Evolutionary conservation across 2,329 filamentous ascomycete genomes (phyloP), one percentile per base, ranked within the genome.

Genomic region (Colletotrichum nymphaeae): DNA sequence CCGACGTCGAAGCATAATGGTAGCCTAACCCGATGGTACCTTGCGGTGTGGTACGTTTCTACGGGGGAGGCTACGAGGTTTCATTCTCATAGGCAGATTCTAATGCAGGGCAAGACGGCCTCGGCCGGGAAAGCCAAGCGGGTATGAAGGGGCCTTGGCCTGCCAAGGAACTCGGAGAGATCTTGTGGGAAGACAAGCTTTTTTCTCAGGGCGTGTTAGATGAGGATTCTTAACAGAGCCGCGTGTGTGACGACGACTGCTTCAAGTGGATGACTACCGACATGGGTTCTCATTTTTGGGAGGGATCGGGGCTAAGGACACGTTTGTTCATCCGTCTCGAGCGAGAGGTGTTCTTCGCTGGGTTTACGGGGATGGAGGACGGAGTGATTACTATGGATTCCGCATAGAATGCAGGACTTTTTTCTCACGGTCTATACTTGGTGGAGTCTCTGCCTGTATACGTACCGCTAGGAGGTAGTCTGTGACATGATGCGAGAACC

Each of bases 161-260:
- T 42, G 37, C 37, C 37, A 7, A 42, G 37, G 5, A 14, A 19
- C 37, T 42, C 14, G 37, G 37, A 42, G 35, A 42, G 64, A 72
- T 58, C 37, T 30, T 32, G 19, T 28, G n/a, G 57, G 32, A 11
- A 35, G 8, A 68, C 28, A 72, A 57, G 49, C 69, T 57, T 72
- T 52, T 35, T 12, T n/a, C 32, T 35, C 3, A 35, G 32, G 3
- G 32, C 3, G 3, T 35, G 32, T 35, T 35, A 1, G 32, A 35
- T 35, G 32, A 35, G 32, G 11, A 35, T 35, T 35, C 11, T 35
- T 35, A 12, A 35, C 32, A 35, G 42, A 57, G 63, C 30, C 32
- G 63, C 26, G 63, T 32, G 11, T 49, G 42, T 49, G 52, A 56
- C 24, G 35, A 58, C 24, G 55, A 49, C 16, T 42, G 37, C 37